Evolutionary conservation across 2,329 filamentous ascomycete species (phyloP), one percentile per base, ranked within the genome.

Genomic region (Fusarium miscanthi): DNA sequence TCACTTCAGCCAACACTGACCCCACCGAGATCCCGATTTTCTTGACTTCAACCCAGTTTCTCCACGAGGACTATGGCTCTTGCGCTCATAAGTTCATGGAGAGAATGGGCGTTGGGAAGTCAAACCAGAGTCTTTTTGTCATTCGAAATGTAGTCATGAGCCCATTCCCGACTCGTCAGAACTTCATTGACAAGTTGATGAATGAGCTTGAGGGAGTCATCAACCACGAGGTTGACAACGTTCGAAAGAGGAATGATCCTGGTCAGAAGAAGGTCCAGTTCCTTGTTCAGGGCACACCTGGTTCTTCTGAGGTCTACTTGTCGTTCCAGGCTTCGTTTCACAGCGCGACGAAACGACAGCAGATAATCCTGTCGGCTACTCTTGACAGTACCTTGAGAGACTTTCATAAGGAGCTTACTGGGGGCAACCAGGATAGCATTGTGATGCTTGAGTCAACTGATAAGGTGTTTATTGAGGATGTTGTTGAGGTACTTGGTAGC

Each of bases 101-200:
- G 40, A 77, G 84, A 14, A 80, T 87, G 27, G 81, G 81, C 0
- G 75, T 85, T 1, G 59, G 77, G 1, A 60, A 69, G 9, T 80
- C 78, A 23, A 51, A 76, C 0, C 78, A 82, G 16, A 81, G 83
- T 51, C 73, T 86, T 4, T 82, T 85, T 67, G 84, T 86, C 3
- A 54, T 87, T 13, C 79, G 84, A 13, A 87, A 86, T 31, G 85
- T 86, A 0, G 82, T 85, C 38, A 87, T 87, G 85, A 84, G 81
- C 9, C 83, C 84, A 2, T 85, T 82, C 48, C 82, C 83, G 0
- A 82, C 82, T 4, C 80, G 82, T 21, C 76, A 76, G 2, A 79
- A 81, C 45, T 85, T 86, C 66, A 80, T 84, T 41, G 76, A 76
- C 17, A 77, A 80, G 5, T 59, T 86, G 13, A 82, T 81, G 13